These are phyloP conservation scores for Ophiocordyceps camponoti-leonardi DNA, from an alignment of 2,329 filamentous ascomycete genomes.

Conservation along the genomic window DNA sequence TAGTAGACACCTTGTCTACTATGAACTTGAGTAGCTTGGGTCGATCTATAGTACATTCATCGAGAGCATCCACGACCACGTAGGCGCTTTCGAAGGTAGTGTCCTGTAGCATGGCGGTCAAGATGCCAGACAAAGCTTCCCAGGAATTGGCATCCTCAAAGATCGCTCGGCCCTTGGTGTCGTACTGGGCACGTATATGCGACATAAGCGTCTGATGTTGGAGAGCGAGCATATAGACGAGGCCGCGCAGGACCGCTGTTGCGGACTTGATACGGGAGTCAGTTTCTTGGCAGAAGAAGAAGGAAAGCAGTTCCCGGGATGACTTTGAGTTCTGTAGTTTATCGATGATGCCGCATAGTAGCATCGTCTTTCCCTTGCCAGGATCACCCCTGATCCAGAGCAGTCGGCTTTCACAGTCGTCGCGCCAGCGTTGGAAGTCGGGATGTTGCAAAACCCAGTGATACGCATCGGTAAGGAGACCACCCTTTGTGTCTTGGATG, in stretches of 20 bases:
- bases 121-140: conserved; percentile 17
- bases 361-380: conserved; percentile 21
- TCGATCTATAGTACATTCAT: conserved; percentile 19
- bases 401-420: conserved; percentile 6
- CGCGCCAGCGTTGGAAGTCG: conserved; percentile 10
- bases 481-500: conserved; percentile 1
- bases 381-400: conserved; percentile 17
- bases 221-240: conserved; percentile 21
- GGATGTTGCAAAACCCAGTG: conserved; percentile 12
- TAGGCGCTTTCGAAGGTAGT: conserved; percentile 8
- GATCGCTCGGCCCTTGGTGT: conserved; percentile 12
- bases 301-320: conserved; percentile 3
- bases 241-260: conserved; percentile 20
- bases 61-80: conserved; percentile 28
- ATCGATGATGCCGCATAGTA: conserved; percentile 13
- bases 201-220: conserved; percentile 14
- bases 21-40: conserved; percentile 19
- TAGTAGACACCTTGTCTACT: conserved; percentile 4
- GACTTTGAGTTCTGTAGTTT: conserved; percentile 1
- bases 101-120: conserved; percentile 21
- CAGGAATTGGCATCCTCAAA: conserved; percentile 23
- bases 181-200: conserved; percentile 17
- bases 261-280: conserved; percentile 19
- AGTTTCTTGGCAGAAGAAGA: conserved; percentile 26
- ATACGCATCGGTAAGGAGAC: conserved; percentile 11